These are phyloP conservation scores for Schizonepeta tenuifolia DNA, from an alignment of 257 asterid genomes.

Conservation along the genomic window DNA sequence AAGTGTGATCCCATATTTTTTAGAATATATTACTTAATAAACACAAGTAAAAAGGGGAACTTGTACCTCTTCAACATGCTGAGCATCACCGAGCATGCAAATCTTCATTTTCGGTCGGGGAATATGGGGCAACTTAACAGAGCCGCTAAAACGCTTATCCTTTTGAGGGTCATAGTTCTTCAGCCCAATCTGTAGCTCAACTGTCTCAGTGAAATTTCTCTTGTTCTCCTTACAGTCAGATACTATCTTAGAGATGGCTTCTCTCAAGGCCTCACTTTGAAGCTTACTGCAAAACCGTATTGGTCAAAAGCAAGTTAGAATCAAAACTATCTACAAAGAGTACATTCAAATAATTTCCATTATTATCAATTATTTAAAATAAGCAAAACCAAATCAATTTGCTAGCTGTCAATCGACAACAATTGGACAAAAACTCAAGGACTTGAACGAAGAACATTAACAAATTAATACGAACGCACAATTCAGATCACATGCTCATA, in stretches of 20 bases:
- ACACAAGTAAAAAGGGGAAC: background rate
- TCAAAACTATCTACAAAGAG: background rate
- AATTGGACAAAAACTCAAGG: background rate
- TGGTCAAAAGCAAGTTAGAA: constrained; percentile 1
- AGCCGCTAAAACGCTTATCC: constrained; percentile 64
- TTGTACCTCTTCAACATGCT: constrained; percentile 57
- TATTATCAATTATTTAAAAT: background rate
- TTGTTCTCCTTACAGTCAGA: constrained; percentile 46
- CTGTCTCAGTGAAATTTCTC: constrained; percentile 53
- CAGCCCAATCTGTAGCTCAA: constrained; percentile 58
- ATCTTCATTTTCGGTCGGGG: constrained; percentile 61
- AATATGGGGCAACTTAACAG: constrained; percentile 60
- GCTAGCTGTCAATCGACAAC: background rate
- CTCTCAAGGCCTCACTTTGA: constrained; percentile 54
- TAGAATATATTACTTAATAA: background rate
- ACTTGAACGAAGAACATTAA: background rate
- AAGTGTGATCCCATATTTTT: background rate
- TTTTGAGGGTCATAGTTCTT: constrained; percentile 62
- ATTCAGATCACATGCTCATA: background rate
- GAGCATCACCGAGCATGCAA: constrained; percentile 71
- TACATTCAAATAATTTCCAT: background rate
- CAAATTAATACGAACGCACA: background rate
- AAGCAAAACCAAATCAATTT: background rate
- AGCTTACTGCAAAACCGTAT: constrained; percentile 46
- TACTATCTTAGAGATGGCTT: constrained; percentile 45